Conservation (phyloP, 352 stramenopile species). For the Blastocystis sp. region DNA sequence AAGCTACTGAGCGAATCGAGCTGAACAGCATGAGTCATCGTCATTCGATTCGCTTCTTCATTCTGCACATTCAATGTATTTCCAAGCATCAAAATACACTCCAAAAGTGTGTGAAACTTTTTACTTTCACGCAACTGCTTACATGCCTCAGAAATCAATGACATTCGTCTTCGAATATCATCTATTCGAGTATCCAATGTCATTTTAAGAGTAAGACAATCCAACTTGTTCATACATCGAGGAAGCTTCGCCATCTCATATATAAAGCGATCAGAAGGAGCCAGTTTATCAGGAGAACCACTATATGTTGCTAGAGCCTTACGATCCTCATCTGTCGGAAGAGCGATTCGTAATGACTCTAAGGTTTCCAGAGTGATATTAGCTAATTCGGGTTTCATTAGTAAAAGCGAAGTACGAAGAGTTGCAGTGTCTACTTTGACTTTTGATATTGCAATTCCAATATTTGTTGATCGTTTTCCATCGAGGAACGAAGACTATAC, state of each 20-base stretch:
- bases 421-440: neutral
- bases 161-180: neutral
- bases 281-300: neutral
- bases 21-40: neutral
- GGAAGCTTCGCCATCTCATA: slow-evolving; percentile 41
- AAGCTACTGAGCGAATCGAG: slow-evolving; percentile 11
- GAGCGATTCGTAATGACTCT: neutral
- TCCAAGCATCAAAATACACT: slow-evolving; percentile 41
- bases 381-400: slow-evolving; percentile 42
- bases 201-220: slow-evolving; percentile 53
- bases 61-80: slow-evolving; percentile 23
- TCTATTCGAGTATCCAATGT: neutral
- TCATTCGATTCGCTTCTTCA: slow-evolving; percentile 27
- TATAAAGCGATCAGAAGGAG: slow-evolving; percentile 41
- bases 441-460: slow-evolving; percentile 37
- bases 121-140: neutral
- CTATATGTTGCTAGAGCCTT: neutral
- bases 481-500: slow-evolving; percentile 7
- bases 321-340: slow-evolving; percentile 19
- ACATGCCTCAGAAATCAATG: neutral
- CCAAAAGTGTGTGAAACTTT: slow-evolving; percentile 1
- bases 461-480: slow-evolving; percentile 39
- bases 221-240: neutral
- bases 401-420: neutral
- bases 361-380: slow-evolving; percentile 17